Evolutionary conservation across 371 early-diverging fungal species (phyloP), one percentile per base, ranked within the genome.

Genomic region (Nematocida parisii): DNA sequence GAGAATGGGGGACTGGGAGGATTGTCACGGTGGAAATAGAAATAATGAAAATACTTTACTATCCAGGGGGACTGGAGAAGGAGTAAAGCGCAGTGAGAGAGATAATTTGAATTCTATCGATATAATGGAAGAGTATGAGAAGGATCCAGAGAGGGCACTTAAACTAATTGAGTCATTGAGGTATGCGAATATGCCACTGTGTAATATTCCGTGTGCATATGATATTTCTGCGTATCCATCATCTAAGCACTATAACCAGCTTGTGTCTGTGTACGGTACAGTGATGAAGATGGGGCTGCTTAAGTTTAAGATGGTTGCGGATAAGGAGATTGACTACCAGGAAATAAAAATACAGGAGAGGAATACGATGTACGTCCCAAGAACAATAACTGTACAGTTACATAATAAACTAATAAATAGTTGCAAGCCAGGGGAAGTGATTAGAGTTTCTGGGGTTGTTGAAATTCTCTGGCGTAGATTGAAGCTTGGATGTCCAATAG

Each of bases 201-300:
- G 1, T 15, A 39, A 47, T 20, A 71, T 87, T 47, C 87, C 87
- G 7, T 70, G 20, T 15, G 60, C 81, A 39, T 61, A 85, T 18
- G 82, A 83, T 52, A 46, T 81, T 27, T 50, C 60, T 3, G 52
- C 54, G 18, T 83, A 83, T 66, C 83, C 83, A 15, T 15, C 40
- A 13, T 68, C 84, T 33, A 61, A 22, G 1, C 64, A 86, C 56
- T 61, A 83, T 44, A 83, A 82, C 39, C 68, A 81, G 60, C 45
- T 87, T 27, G 70, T 87, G 5, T 40, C 71, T 57, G 70, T 86
- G 1, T 60, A 66, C 40, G 87, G 87, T 46, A 86, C 85, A 22
- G 73, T 87, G 0, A 82, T 85, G 22, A 84, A 82, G 68, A 61
- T 73, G 39, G 74, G 83, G 57, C 72, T 55, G 1, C 58, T 84